phyloP scores from a whole-genome alignment of 495 filamentous ascomycete species.

The Penicillium nucicola region DNA sequence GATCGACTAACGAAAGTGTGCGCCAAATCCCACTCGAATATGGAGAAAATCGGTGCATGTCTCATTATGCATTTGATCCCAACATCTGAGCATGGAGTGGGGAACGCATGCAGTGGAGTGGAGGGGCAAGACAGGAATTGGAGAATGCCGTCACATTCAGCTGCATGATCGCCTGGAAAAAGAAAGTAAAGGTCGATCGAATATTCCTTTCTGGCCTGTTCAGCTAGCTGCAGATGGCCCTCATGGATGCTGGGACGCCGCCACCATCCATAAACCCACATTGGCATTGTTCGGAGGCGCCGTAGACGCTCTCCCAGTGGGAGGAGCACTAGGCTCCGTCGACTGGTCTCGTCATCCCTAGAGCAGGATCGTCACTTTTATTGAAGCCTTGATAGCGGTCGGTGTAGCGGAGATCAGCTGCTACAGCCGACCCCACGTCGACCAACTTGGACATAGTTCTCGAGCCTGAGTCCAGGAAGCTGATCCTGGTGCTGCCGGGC shows the following conservation, averaged over 20 bases:
- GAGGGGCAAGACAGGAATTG: not conserved
- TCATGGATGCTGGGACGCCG: not conserved
- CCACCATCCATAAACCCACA: conserved; percentile 1
- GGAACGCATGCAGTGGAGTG: not conserved
- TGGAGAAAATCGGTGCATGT: not conserved
- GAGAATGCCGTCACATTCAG: conserved; percentile 4
- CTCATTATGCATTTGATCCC: not conserved
- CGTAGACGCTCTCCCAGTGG: not conserved
- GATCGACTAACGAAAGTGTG: conserved; percentile 2
- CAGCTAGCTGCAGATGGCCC: not conserved
- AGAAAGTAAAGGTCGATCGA: not conserved
- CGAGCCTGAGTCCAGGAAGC: not conserved
- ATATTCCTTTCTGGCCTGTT: not conserved
- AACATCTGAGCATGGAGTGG: not conserved
- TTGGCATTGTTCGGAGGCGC: not conserved
- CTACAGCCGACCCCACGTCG: not conserved
- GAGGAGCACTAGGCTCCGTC: not conserved
- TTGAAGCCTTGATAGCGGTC: not conserved
- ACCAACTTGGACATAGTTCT: not conserved
- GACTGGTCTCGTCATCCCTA: not conserved
- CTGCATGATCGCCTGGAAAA: conserved; percentile 17
- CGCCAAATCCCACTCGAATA: not conserved
- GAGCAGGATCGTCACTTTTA: not conserved
- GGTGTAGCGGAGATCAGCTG: not conserved
- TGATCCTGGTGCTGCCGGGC: not conserved